Evolutionary conservation across 805 yeast genomes (phyloP), one percentile per base, ranked within the genome.

Genomic region (Candida peoriensis): DNA sequence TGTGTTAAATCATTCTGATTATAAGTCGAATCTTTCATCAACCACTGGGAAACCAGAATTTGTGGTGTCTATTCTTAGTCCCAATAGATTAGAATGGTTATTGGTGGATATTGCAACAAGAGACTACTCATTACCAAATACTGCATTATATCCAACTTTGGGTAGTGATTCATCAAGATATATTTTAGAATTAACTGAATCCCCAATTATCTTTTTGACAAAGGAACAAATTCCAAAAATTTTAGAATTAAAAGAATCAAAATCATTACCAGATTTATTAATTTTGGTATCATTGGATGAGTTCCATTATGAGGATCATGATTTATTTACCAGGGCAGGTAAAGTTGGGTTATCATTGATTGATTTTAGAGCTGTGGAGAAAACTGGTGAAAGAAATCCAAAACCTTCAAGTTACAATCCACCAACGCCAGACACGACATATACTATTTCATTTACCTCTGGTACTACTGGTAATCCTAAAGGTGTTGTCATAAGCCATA

Each of bases 401-500:
- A 48, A 57, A 29, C 61, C 72, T 29, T 36, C 48, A 6, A 32
- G 39, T 25, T 52, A 30, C 41, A 52, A 57, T 30, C 74, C 75
- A 8, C 82, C 85, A 11, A 59, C 52, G 1, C 71, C 78, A 2
- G 66, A 72, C 10, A 66, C 70, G 13, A 32, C 68, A 6, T 76
- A 75, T 51, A 77, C 87, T 5, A 72, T 81, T 34, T 77, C 81
- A 9, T 81, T 80, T 55, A 81, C 88, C 3, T 78, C 85, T 0
- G 88, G 89, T 15, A 81, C 89, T 3, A 79, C 88, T 2, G 86
- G 87, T 3, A 55, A 70, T 24, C 89, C 89, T 20, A 81, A 81
- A 54, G 89, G 89, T 28, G 88, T 77, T 7, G 72, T 70, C 22
- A 33, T 73, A 22, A 61, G 74, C 2, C 85, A 81, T 32, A 56